These are phyloP conservation scores for Penicillium canescens DNA, from an alignment of 495 filamentous ascomycete species.

Conservation along the genomic window DNA sequence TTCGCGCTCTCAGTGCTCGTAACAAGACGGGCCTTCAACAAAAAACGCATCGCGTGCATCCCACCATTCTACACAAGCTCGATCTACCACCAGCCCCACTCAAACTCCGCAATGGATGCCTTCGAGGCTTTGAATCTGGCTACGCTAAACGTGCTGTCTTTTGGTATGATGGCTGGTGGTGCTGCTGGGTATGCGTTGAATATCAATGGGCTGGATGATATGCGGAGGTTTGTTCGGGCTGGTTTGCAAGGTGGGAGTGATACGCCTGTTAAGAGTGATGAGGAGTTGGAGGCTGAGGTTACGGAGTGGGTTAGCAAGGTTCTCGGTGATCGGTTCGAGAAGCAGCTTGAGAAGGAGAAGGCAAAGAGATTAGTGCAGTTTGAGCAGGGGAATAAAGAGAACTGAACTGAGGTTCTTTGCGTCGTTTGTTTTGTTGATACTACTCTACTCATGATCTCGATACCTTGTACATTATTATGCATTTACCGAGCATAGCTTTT, in stretches of 20 bases:
- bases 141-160: conserved; percentile 73
- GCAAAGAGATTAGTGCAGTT: conserved; percentile 23
- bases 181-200: conserved; percentile 70
- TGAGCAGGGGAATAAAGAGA: conserved; percentile 15
- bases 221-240: conserved; percentile 54
- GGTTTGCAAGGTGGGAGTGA: conserved; percentile 44
- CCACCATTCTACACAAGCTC: conserved; percentile 69
- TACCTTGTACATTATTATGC: conserved; percentile 24
- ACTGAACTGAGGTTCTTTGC: background rate
- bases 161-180: conserved; percentile 67
- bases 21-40: conserved; percentile 66
- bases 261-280: conserved; percentile 38
- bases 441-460: conserved; percentile 14
- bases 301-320: conserved; percentile 69
- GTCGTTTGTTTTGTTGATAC: background rate
- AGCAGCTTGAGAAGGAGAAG: conserved; percentile 37
- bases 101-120: conserved; percentile 63
- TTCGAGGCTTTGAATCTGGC: conserved; percentile 80
- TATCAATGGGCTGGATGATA: conserved; percentile 68
- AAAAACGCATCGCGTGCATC: conserved; percentile 50
- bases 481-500: background rate
- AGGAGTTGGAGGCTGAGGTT: conserved; percentile 66
- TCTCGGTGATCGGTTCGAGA: conserved; percentile 54
- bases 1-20: conserved; percentile 64
- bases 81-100: conserved; percentile 38